These are phyloP conservation scores for Hypoxylon sp. DNA, from an alignment of 2,329 filamentous ascomycete species.

Conservation along the genomic window DNA sequence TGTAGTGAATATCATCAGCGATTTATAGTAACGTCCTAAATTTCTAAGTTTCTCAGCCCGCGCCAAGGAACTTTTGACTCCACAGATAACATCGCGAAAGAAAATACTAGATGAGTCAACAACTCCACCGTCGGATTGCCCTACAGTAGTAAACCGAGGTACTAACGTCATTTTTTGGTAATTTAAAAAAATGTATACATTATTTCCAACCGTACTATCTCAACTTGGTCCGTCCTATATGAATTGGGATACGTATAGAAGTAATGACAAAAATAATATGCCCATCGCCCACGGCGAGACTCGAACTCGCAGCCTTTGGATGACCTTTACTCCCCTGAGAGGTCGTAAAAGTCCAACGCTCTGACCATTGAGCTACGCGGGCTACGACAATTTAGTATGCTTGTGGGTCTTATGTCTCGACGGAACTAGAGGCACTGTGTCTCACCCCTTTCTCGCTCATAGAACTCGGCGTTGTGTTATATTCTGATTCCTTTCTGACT, in stretches of 20 bases:
- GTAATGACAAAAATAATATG: constrained; percentile 1
- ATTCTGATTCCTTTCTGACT: neutral
- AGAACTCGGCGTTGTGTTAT: neutral
- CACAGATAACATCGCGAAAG: constrained; percentile 2
- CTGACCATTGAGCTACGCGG: constrained; percentile 37
- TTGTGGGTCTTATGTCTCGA: neutral
- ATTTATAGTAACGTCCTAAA: neutral
- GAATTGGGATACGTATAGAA: neutral
- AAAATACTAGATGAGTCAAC: neutral
- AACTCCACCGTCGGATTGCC: neutral
- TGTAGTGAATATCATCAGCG: too few species aligned
- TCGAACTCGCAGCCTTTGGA: constrained; percentile 39
- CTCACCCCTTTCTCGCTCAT: neutral
- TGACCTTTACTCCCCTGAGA: neutral
- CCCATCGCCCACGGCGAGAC: constrained; percentile 27
- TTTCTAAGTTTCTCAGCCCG: neutral
- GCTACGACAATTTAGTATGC: neutral
- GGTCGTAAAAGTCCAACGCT: constrained; percentile 27
- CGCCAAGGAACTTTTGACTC: neutral
- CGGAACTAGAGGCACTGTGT: neutral
- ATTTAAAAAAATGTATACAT: neutral
- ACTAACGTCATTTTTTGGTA: neutral
- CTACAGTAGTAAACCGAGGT: neutral
- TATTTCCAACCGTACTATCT: too few species aligned
- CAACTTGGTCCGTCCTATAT: too few species aligned